phyloP scores from a whole-genome alignment of 2,329 filamentous ascomycete genomes.

The Fusarium oxysporum region DNA sequence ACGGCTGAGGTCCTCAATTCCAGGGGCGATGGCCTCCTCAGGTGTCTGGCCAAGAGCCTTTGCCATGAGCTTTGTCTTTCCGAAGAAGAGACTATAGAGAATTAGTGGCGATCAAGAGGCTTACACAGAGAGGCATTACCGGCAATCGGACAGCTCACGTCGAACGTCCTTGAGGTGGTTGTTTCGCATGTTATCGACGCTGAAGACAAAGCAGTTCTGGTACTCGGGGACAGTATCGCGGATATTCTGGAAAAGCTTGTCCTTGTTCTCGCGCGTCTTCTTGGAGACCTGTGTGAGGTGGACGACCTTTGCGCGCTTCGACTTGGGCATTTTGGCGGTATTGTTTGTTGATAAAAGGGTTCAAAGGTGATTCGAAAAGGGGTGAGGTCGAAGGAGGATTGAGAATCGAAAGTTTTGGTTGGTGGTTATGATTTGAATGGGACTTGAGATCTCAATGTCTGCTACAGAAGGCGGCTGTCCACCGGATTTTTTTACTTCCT shows the following conservation, averaged over 20 bases:
- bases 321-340: conserved; percentile 83
- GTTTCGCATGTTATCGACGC: conserved; percentile 98
- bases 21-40: conserved; percentile 83
- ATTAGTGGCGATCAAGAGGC: conserved; percentile 3
- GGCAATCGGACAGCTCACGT: conserved; percentile 83
- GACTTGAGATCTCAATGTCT: conserved; percentile 16
- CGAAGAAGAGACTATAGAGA: conserved; percentile 85
- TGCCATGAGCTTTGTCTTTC: conserved; percentile 99
- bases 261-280: conserved; percentile 92
- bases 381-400: conserved; percentile 1
- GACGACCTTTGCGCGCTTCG: conserved; percentile 89
- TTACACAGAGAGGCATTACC: conserved; percentile 63
- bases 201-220: conserved; percentile 92
- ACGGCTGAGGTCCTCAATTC: conserved; percentile 75
- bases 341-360: neutral
- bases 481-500: conserved; percentile 46
- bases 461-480: conserved; percentile 37
- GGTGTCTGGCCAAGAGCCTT: conserved; percentile 86
- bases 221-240: conserved; percentile 87
- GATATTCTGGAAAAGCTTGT: conserved; percentile 88
- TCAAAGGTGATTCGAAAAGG: neutral
- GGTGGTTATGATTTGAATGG: conserved; percentile 10
- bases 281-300: conserved; percentile 92
- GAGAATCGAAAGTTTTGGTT: neutral
- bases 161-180: conserved; percentile 93